These are phyloP conservation scores for Amauroascus niger DNA, from an alignment of 2,329 filamentous ascomycete species.

Conservation along the genomic window DNA sequence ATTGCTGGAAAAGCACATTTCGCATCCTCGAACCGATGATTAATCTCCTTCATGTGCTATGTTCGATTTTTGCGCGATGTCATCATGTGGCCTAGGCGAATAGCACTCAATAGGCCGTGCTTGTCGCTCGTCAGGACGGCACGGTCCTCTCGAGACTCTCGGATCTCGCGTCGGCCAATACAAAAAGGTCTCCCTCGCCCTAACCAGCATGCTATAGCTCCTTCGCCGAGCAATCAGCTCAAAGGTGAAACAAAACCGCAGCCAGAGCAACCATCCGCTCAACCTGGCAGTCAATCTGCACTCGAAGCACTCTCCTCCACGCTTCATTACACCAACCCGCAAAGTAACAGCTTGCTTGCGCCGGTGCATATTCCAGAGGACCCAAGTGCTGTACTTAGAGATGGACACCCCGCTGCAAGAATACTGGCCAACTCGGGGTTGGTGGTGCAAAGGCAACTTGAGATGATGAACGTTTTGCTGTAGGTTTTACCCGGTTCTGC, in stretches of 20 bases:
- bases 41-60: too few relatives aligned
- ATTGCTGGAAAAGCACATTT: too few relatives aligned
- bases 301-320: slow-evolving; percentile 21
- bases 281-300: neutral
- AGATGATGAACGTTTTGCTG: slow-evolving; percentile 57
- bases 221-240: neutral
- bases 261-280: neutral
- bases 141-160: slow-evolving; percentile 22
- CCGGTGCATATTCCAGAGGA: slow-evolving; percentile 55
- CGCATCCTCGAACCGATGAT: too few relatives aligned
- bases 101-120: slow-evolving; percentile 20
- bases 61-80: neutral
- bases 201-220: neutral
- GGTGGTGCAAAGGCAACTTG: slow-evolving; percentile 53
- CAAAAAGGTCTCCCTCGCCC: slow-evolving; percentile 18
- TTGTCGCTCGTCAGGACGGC: slow-evolving; percentile 17
- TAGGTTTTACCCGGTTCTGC: slow-evolving; percentile 20
- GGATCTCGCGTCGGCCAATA: slow-evolving; percentile 21
- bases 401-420: slow-evolving; percentile 48
- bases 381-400: slow-evolving; percentile 49
- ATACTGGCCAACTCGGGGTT: slow-evolving; percentile 53
- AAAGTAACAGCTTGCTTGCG: slow-evolving; percentile 45
- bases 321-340: slow-evolving; percentile 38
- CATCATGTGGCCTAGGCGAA: slow-evolving; percentile 26
- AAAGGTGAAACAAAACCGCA: neutral